Evolutionary conservation across 2,329 filamentous ascomycete species (phyloP), one percentile per base, ranked within the genome.

Genomic region (Stemphylium lycopersici): DNA sequence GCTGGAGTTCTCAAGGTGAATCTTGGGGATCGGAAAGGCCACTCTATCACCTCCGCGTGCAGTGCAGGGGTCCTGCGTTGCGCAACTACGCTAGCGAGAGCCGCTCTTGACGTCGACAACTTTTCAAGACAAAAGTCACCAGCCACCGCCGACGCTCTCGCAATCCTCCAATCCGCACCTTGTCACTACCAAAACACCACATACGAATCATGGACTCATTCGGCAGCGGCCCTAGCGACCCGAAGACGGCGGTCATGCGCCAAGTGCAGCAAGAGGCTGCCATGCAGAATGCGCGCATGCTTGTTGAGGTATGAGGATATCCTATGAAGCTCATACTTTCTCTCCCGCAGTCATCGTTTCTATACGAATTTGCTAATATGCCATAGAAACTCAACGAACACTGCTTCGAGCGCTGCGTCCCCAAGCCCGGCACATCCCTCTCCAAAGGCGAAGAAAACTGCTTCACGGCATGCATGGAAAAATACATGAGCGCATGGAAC

Each of bases 361-460:
- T 2, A n/a, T 40, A 16, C n/a, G 7, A 18, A 7, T 12, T 20
- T 33, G 10, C 24, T 43, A 20, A 49, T 7, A 11, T 32, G 20
- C 7, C 6, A 10, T 16, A 57, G 64, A 83, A 83, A 78, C 73
- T 83, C 60, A 83, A 83, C 72, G 80, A 82, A 63, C 80, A 83
- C 73, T 83, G 81, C 74, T 83, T 83, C 76, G 80, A 82, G 61
- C 79, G 79, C 67, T 83, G 81, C 76, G 73, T 83, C 26, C 80
- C 80, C 41, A 81, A 81, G 62, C 81, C 81, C 57, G 77, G 78
- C 54, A 70, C 77, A 40, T 81, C 80, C 10, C 73, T 83, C 45
- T 82, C 80, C 24, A 79, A 77, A 41, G 74, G 76, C 70, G 81
- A 83, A 65, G 69, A 77, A 58, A 74, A 70, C 15, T 83, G 81